Evolutionary conservation across 2,329 filamentous ascomycete genomes (phyloP).

Genomic region (Clarireedia homoeocarpa): DNA sequence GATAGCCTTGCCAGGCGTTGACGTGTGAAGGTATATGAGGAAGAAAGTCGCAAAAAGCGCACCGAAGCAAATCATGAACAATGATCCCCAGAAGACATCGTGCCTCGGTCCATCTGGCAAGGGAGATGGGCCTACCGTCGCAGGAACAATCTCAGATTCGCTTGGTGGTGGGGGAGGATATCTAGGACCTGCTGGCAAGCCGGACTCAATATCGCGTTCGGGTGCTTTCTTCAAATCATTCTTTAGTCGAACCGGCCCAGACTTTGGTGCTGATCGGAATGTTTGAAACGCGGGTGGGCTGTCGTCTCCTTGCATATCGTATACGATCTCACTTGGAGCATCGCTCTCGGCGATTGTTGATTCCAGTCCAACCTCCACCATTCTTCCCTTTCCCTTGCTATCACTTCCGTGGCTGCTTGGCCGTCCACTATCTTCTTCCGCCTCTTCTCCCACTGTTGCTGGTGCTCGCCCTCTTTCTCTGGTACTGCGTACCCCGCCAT

Average conservation of each 20-base stretch:
- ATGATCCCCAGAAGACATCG: constrained; percentile 84
- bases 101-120: constrained; percentile 68
- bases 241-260: constrained; percentile 26
- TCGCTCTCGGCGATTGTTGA: constrained; percentile 53
- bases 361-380: constrained; percentile 84
- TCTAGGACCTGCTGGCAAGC: constrained; percentile 9
- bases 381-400: constrained; percentile 52
- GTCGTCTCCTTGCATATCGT: constrained; percentile 44
- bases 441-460: constrained; percentile 31
- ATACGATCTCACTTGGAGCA: constrained; percentile 51
- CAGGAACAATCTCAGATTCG: constrained; percentile 39
- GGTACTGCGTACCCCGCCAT: constrained; percentile 34
- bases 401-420: constrained; percentile 24
- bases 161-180: constrained; percentile 25
- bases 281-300: constrained; percentile 55
- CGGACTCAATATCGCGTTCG: constrained; percentile 20
- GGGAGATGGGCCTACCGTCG: constrained; percentile 44
- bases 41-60: constrained; percentile 83
- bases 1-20: constrained; percentile 59
- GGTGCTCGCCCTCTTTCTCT: constrained; percentile 23
- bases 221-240: constrained; percentile 16
- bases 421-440: constrained; percentile 23
- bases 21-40: constrained; percentile 83
- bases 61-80: constrained; percentile 79
- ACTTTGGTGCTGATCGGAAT: constrained; percentile 34